These are phyloP conservation scores for Lecanicillium sp. DNA, from an alignment of 2,329 filamentous ascomycete genomes.

Conservation along the genomic window DNA sequence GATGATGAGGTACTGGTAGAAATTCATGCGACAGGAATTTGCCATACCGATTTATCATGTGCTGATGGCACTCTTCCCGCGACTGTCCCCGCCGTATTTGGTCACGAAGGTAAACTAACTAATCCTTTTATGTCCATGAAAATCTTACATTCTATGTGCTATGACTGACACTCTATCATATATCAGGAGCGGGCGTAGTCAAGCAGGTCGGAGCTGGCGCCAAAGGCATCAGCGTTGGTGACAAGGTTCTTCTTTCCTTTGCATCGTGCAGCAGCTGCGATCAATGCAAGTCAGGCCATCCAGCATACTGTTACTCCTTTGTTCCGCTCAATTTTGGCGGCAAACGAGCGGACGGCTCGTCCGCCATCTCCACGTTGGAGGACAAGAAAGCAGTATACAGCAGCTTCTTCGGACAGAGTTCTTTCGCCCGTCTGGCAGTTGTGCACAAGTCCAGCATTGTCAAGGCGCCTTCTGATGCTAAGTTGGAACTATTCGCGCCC, in stretches of 20 bases:
- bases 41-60: conserved; percentile 41
- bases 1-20: conserved; percentile 39
- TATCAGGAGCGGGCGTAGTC: conserved; percentile 32
- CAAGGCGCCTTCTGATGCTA: conserved; percentile 15
- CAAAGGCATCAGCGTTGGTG: conserved; percentile 38
- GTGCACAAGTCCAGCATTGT: conserved; percentile 20
- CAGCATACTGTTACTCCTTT: conserved; percentile 36
- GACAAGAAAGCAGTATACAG: conserved; percentile 6
- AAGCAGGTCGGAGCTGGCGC: conserved; percentile 28
- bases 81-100: conserved; percentile 27
- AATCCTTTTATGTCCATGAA: too few species aligned
- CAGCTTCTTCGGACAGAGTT: conserved; percentile 25
- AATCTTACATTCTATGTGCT: neutral
- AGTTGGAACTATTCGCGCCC: conserved; percentile 22
- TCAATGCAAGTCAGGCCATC: conserved; percentile 23
- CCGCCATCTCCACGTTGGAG: neutral
- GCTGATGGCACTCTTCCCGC: conserved; percentile 18
- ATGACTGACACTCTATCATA: neutral
- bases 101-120: conserved; percentile 44
- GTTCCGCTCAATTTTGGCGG: conserved; percentile 33
- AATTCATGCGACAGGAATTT: conserved; percentile 41
- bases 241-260: conserved; percentile 40
- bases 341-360: neutral
- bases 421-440: conserved; percentile 21
- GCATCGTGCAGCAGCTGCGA: conserved; percentile 15